Conservation (phyloP, 441 rosid genomes). For the Populus hybrid region DNA sequence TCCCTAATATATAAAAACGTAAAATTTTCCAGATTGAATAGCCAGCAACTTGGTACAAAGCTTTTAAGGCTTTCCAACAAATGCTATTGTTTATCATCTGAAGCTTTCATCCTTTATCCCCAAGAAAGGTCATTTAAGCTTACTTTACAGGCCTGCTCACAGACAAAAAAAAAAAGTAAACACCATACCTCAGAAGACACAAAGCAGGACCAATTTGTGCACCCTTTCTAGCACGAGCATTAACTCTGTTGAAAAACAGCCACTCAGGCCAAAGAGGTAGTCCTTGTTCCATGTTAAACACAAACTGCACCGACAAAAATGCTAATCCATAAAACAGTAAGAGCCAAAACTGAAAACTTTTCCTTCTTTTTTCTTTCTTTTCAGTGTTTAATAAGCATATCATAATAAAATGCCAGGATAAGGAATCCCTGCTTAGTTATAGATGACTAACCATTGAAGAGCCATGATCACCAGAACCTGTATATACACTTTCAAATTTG, state of each 20-base stretch:
- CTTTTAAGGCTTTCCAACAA: neutral
- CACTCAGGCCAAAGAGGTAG: conserved; percentile 83
- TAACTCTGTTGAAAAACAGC: conserved; percentile 83
- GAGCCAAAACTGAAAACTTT: conserved; percentile 4
- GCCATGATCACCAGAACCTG: conserved; percentile 85
- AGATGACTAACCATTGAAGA: conserved; percentile 77
- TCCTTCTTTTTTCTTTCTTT: neutral
- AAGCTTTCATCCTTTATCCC: neutral
- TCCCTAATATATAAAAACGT: neutral
- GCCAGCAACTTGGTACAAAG: neutral
- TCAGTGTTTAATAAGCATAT: neutral
- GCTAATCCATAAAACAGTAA: conserved; percentile 15
- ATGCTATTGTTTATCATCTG: neutral
- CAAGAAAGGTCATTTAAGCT: neutral
- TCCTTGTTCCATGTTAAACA: conserved; percentile 86
- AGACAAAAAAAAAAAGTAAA: neutral
- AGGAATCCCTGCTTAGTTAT: neutral
- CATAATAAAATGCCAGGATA: no score
- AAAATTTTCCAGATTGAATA: neutral
- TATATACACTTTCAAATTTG: conserved; percentile 79
- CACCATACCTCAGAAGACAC: conserved; percentile 59
- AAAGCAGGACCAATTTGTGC: conserved; percentile 74
- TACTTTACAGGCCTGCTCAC: neutral
- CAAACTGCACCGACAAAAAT: conserved; percentile 53
- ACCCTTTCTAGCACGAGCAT: conserved; percentile 80